Conservation (phyloP, 2,329 filamentous ascomycete species). For the Ophiostoma montium region DNA sequence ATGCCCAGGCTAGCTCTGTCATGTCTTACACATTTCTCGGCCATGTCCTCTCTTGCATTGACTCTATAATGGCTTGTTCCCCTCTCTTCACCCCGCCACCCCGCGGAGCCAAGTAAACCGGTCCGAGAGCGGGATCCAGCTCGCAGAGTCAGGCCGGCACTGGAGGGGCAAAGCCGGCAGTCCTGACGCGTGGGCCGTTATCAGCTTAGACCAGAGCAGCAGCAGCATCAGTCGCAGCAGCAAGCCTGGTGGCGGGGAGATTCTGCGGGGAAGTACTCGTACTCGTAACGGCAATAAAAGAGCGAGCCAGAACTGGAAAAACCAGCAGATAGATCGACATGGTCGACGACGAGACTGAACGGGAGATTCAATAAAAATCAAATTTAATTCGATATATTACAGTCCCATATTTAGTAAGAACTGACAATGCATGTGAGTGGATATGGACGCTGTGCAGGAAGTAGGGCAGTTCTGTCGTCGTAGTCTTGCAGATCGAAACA, state of each 20-base stretch:
- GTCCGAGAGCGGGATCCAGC: too few relatives aligned
- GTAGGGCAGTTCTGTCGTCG: too few relatives aligned
- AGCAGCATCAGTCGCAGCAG: background rate
- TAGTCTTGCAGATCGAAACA: too few relatives aligned
- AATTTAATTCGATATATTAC: background rate
- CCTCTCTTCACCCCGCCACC: background rate
- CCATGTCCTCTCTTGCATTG: background rate
- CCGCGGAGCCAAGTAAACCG: background rate
- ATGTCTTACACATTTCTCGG: background rate
- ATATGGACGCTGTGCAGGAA: too few relatives aligned
- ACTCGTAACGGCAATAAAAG: background rate
- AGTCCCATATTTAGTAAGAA: conserved; percentile 8
- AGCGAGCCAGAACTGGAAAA: background rate
- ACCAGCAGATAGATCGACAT: background rate
- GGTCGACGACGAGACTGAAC: background rate
- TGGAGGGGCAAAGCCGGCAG: background rate
- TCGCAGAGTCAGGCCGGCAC: background rate
- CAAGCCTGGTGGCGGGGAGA: background rate
- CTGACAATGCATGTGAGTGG: conserved; percentile 2
- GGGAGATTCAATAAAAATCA: background rate
- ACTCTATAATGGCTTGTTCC: background rate
- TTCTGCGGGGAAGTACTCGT: too few relatives aligned
- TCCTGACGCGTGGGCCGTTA: background rate
- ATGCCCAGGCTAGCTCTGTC: background rate
- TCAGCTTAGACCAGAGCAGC: too few relatives aligned